phyloP scores from a whole-genome alignment of 345 rosid genomes.

The Salix koriyanagi region DNA sequence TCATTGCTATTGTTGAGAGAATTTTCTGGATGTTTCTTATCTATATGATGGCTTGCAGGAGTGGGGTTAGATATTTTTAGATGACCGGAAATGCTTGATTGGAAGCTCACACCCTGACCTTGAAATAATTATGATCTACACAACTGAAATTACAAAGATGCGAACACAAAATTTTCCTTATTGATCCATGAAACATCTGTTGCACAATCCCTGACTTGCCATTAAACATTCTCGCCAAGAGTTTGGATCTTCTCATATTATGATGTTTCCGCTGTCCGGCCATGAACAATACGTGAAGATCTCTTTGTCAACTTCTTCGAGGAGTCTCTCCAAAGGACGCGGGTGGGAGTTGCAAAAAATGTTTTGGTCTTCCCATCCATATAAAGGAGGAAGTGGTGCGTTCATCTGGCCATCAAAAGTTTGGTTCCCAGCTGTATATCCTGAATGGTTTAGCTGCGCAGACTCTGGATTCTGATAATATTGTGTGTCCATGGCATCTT shows the following conservation, averaged over 20 bases:
- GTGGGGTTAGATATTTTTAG: not conserved
- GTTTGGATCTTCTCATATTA: slow-evolving; percentile 10
- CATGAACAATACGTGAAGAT: slow-evolving; percentile 29
- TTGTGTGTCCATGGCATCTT: slow-evolving; percentile 28
- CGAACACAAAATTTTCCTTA: not conserved
- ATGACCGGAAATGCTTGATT: not conserved
- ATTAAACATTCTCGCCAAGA: not conserved
- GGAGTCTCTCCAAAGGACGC: slow-evolving; percentile 22
- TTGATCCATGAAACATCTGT: slow-evolving; percentile 2
- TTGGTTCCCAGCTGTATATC: slow-evolving; percentile 20
- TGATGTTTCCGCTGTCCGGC: slow-evolving; percentile 20
- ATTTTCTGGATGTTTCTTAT: not conserved
- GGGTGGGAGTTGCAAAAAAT: slow-evolving; percentile 22
- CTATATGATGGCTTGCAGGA: not conserved
- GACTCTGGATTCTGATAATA: slow-evolving; percentile 34
- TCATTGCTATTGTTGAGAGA: not conserved
- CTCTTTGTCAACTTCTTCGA: slow-evolving; percentile 40
- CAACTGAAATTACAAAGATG: not conserved
- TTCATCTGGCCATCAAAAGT: slow-evolving; percentile 21
- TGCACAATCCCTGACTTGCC: not conserved
- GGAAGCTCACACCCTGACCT: not conserved
- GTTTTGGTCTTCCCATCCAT: slow-evolving; percentile 33
- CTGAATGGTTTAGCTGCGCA: slow-evolving; percentile 23
- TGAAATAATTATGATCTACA: slow-evolving; percentile 15
- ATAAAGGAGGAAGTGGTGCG: slow-evolving; percentile 15